These are phyloP conservation scores for Aspergillus pseudoglaucus DNA, from an alignment of 2,329 filamentous ascomycete species.

Conservation along the genomic window DNA sequence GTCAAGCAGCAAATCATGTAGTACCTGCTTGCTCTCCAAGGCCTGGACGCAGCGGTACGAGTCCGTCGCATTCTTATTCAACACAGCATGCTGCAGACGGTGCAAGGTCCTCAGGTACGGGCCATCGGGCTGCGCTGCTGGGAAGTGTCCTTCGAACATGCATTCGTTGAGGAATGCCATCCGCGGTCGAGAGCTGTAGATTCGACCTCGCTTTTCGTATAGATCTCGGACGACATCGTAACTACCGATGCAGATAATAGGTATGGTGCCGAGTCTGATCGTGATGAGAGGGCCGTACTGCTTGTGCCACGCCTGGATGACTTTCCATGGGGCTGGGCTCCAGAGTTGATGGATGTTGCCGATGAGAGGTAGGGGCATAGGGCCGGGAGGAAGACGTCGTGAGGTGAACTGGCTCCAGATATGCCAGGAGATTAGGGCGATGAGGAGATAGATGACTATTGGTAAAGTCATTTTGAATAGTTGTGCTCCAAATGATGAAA, in stretches of 20 bases:
- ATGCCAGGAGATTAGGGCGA: too few relatives aligned
- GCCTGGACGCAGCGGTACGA: slow-evolving; percentile 11
- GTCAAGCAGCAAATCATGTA: slow-evolving; percentile 7
- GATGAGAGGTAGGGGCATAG: slow-evolving; percentile 16
- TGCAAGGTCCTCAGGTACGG: slow-evolving; percentile 7
- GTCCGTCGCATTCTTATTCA: slow-evolving; percentile 2
- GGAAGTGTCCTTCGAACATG: slow-evolving; percentile 1
- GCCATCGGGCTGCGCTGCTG: slow-evolving; percentile 9
- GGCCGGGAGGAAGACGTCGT: slow-evolving; percentile 13
- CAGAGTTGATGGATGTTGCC: slow-evolving; percentile 19
- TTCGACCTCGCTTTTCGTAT: slow-evolving; percentile 4
- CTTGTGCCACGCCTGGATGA: slow-evolving; percentile 11
- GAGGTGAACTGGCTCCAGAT: too few relatives aligned
- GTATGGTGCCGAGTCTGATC: slow-evolving; percentile 1
- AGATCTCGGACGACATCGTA: slow-evolving; percentile 6
- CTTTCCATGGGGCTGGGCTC: slow-evolving; percentile 10
- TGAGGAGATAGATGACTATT: too few relatives aligned
- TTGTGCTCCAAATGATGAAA: too few relatives aligned
- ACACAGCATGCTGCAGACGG: slow-evolving; percentile 6
- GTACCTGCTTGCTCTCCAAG: slow-evolving; percentile 5
- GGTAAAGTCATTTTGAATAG: too few relatives aligned
- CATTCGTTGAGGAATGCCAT: slow-evolving; percentile 3
- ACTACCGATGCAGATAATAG: slow-evolving; percentile 6
- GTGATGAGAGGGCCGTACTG: slow-evolving; percentile 7
- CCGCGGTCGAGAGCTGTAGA: slow-evolving; percentile 10